Evolutionary conservation across 2,329 filamentous ascomycete genomes (phyloP).

Genomic region (Colletotrichum lindemuthianum): DNA sequence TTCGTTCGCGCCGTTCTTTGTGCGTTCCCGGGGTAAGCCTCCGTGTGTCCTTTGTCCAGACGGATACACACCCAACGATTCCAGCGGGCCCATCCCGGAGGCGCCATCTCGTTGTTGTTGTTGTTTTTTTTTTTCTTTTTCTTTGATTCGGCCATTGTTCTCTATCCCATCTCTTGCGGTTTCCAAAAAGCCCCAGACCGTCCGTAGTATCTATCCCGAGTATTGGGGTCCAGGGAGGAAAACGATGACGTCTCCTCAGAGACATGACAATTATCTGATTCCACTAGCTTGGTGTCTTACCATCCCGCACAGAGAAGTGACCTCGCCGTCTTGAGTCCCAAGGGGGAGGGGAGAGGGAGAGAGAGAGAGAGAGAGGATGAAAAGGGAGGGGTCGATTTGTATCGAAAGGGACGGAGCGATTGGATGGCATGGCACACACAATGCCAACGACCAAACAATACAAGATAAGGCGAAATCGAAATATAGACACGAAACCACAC

Average conservation of each 20-base stretch:
- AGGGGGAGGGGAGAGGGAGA: not conserved
- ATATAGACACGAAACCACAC: too few relatives aligned
- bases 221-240: too few relatives aligned
- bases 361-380: too few relatives aligned
- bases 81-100: not conserved
- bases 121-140: not conserved
- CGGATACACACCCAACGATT: not conserved
- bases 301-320: constrained; percentile 7
- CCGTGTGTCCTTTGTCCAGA: not conserved
- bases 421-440: too few relatives aligned
- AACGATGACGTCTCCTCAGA: not conserved
- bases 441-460: not conserved
- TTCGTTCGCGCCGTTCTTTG: not conserved
- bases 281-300: not conserved
- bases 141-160: not conserved
- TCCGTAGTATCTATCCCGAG: too few relatives aligned
- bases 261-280: not conserved
- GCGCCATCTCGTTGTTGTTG: not conserved
- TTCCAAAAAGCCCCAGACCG: not conserved
- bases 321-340: constrained; percentile 13
- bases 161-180: not conserved
- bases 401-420: too few relatives aligned
- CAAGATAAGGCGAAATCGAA: not conserved
- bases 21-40: not conserved
- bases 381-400: constrained; percentile 1